A percentile compares a stretch with the other conserved stretches of the same genome.
Evolutionary conservation across 169 alveolate species (phyloP).

Genomic region (Pseudocohnilembus persalinus): DNA sequence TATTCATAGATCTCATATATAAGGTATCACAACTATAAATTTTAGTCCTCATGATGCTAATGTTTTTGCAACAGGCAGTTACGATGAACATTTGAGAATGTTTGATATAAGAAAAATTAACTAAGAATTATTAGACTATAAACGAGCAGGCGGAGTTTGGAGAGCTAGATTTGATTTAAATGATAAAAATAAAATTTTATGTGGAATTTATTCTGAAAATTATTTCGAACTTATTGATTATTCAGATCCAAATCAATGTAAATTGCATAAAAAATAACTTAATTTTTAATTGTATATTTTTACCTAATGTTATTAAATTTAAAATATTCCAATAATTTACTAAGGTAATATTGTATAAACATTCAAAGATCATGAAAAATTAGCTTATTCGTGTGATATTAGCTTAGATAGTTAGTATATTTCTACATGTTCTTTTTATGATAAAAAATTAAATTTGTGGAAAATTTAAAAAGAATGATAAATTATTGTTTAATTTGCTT

Average conservation of each 20-base stretch:
- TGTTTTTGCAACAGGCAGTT: not conserved
- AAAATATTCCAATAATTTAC: no score
- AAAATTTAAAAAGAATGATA: no score
- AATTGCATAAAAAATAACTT: not conserved
- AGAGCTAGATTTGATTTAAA: conserved; percentile 13
- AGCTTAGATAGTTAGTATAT: conserved; percentile 8
- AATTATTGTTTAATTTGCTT: no score
- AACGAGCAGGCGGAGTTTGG: conserved; percentile 33
- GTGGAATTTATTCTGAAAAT: conserved; percentile 17
- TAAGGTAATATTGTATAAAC: not conserved
- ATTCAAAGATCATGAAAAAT: not conserved
- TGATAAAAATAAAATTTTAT: not conserved
- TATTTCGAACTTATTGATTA: conserved; percentile 13
- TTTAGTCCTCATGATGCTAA: not conserved
- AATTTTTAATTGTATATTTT: not conserved
- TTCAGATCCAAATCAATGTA: not conserved
- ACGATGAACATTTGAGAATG: conserved; percentile 25
- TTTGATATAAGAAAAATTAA: conserved; percentile 21
- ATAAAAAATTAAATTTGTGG: conserved; percentile 15
- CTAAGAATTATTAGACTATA: conserved; percentile 1
- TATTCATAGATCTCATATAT: not conserved
- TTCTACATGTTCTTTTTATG: conserved; percentile 24
- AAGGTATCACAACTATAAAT: not conserved
- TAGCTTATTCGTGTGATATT: conserved; percentile 31
- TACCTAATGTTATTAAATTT: no score